A percentile compares a stretch with the other conserved stretches of the same genome.
Conservation (phyloP, 208 protist species). For the Leishmania tarentolae region DNA sequence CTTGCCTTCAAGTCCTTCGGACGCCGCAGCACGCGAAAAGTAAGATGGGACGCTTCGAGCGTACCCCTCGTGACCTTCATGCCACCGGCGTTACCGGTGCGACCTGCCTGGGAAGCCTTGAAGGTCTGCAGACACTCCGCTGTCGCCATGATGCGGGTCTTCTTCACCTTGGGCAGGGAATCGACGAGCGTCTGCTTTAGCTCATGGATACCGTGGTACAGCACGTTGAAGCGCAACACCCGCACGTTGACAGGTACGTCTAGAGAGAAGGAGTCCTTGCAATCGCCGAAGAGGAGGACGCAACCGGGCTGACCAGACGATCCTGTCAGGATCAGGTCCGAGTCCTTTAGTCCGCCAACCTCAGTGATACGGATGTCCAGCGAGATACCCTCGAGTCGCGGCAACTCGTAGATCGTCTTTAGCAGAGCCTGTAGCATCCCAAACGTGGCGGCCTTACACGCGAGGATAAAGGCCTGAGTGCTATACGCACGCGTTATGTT, state of each 20-base stretch:
- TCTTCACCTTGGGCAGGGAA: constrained; percentile 66
- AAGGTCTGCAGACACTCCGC: constrained; percentile 87
- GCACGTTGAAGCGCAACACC: constrained; percentile 78
- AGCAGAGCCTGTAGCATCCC: constrained; percentile 91
- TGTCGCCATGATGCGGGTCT: constrained; percentile 63
- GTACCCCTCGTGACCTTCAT: constrained; percentile 82
- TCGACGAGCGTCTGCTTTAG: constrained; percentile 81
- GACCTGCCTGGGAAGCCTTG: constrained; percentile 82
- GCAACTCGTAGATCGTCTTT: constrained; percentile 86
- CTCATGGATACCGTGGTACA: constrained; percentile 89
- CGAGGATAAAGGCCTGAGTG: constrained; percentile 67
- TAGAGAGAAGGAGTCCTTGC: constrained; percentile 57
- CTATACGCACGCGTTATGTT: constrained; percentile 78
- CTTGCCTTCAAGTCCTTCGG: constrained; percentile 26
- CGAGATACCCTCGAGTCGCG: constrained; percentile 74
- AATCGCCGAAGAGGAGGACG: constrained; percentile 85
- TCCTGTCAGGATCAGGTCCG: constrained; percentile 68
- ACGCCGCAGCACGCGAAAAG: constrained; percentile 74
- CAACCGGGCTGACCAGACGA: constrained; percentile 68
- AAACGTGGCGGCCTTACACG: constrained; percentile 87
- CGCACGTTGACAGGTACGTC: constrained; percentile 81
- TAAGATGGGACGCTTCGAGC: constrained; percentile 61
- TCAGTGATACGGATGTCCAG: constrained; percentile 76
- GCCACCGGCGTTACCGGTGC: constrained; percentile 81
- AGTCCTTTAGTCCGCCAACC: constrained; percentile 72